These are phyloP conservation scores for Podaxis sp. DNA, from an alignment of 768 basidiomycete genomes.

Conservation along the genomic window DNA sequence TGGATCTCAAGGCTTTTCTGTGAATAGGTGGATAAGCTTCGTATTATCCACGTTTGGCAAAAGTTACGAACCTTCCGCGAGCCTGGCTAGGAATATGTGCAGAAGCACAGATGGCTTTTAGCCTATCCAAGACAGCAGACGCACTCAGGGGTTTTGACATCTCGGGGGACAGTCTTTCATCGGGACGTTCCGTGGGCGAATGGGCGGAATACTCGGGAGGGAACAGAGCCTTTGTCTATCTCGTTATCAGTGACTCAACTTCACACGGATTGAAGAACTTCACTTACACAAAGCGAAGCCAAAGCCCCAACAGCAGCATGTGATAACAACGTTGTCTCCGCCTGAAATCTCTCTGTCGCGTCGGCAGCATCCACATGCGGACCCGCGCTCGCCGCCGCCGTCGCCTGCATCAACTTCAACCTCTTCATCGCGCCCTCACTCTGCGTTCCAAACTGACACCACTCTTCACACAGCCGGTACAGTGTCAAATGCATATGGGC, in stretches of 20 bases:
- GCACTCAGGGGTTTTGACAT: constrained; percentile 53
- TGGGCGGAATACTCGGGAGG: constrained; percentile 54
- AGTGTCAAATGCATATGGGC: constrained; percentile 73
- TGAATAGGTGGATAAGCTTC: constrained; percentile 13
- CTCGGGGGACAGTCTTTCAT: constrained; percentile 36
- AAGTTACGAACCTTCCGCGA: constrained; percentile 61
- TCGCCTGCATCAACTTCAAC: constrained; percentile 67
- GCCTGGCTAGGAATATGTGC: constrained; percentile 46
- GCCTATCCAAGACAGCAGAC: constrained; percentile 54
- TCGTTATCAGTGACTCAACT: constrained; percentile 5
- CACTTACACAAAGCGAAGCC: constrained; percentile 83
- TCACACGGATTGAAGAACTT: not conserved
- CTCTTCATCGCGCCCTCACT: constrained; percentile 71
- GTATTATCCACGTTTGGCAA: not conserved
- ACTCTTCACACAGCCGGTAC: constrained; percentile 87
- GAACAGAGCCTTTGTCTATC: constrained; percentile 77
- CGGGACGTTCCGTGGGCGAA: constrained; percentile 59
- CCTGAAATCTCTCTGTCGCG: constrained; percentile 57
- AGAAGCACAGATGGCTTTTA: constrained; percentile 68
- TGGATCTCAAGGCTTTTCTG: constrained; percentile 75
- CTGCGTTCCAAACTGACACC: constrained; percentile 85
- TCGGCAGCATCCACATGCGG: constrained; percentile 50
- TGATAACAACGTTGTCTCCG: constrained; percentile 71
- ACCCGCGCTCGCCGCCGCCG: constrained; percentile 55
- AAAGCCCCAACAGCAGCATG: constrained; percentile 84